Evolutionary conservation across 1,284 basidiomycete species (phyloP), one percentile per base, ranked within the genome.

Genomic region (Moesziomyces sp.): DNA sequence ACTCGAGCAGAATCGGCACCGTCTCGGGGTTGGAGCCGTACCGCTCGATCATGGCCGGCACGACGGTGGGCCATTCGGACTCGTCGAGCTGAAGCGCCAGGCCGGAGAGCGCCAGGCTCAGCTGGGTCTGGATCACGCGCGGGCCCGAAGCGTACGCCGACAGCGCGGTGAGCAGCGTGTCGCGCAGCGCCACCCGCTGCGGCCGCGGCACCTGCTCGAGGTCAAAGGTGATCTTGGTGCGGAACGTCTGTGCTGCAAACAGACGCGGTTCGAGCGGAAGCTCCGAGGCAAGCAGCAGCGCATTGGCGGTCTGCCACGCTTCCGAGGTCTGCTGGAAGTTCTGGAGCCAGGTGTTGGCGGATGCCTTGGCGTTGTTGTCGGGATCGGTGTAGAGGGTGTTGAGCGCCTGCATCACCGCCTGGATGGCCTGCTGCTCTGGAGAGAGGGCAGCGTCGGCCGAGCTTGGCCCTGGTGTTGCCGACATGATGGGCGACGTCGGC

Each of bases 221-320:
- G 88, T 99, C 97, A 85, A 95, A 99, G 9, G 91, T 93, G 78
- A 98, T 93, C 63, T 99, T 99, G 63, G 92, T 88, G 80, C 96
- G 88, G 84, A 99, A 93, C 0, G 97, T 99, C 86, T 99, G 97
- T 0, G 96, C 94, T 18, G 95, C 94, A 83, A 99, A 98, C 50
- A 98, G 86, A 80, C 94, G 92, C 38, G 93, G 93, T 61, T 93
- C 89, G 50, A 88, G 85, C 1, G 94, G 92, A 5, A 90, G 89
- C 74, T 94, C 91, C 49, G 90, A 89, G 3, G 91, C 90, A 60
- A 91, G 89, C 58, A 99, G 89, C 65, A 99, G 89, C 78, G 91
- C 87, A 86, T 97, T 96, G 85, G 94, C 96, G 50, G 92, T 93
- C 76, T 91, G 88, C 97, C 97, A 99, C 78, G 97, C 96, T 85